These are phyloP conservation scores for Thyridium curvatum DNA, from an alignment of 2,329 filamentous ascomycete species.

Conservation along the genomic window DNA sequence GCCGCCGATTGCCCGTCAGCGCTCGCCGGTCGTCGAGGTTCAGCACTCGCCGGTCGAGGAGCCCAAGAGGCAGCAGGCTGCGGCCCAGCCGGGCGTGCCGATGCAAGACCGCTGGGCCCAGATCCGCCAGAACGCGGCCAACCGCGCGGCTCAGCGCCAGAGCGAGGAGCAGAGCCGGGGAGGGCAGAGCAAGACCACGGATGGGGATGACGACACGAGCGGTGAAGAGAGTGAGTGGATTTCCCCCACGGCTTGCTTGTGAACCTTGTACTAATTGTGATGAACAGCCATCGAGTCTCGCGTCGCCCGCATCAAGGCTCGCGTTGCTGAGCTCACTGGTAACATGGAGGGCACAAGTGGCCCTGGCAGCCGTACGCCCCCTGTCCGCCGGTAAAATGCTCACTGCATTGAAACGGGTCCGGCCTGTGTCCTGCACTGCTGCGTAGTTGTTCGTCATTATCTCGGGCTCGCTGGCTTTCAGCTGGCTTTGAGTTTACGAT, in stretches of 20 bases:
- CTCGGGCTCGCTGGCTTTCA: slow-evolving; percentile 4
- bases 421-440: slow-evolving; percentile 2
- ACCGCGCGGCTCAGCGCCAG: slow-evolving; percentile 61
- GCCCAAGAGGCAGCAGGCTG: slow-evolving; percentile 22
- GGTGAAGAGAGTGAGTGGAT: slow-evolving; percentile 80
- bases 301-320: slow-evolving; percentile 94
- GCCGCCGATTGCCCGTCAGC: slow-evolving; percentile 43
- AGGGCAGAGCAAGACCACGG: slow-evolving; percentile 49
- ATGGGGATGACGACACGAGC: slow-evolving; percentile 81
- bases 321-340: slow-evolving; percentile 88
- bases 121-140: slow-evolving; percentile 89
- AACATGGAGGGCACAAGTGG: slow-evolving; percentile 59
- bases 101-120: slow-evolving; percentile 85
- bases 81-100: slow-evolving; percentile 21
- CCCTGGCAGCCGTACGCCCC: slow-evolving; percentile 27
- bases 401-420: not conserved
- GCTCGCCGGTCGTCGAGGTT: slow-evolving; percentile 17
- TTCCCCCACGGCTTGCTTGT: slow-evolving; percentile 2
- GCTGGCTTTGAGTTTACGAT: slow-evolving; percentile 4
- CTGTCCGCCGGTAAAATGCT: slow-evolving; percentile 24
- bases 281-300: slow-evolving; percentile 84
- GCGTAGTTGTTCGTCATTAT: slow-evolving; percentile 6
- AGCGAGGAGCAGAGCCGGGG: slow-evolving; percentile 59
- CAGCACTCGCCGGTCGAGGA: slow-evolving; percentile 15
- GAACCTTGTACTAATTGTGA: not conserved